Conservation (phyloP, 192 early-diverging fungal genomes). For the Pilaira anomala region DNA sequence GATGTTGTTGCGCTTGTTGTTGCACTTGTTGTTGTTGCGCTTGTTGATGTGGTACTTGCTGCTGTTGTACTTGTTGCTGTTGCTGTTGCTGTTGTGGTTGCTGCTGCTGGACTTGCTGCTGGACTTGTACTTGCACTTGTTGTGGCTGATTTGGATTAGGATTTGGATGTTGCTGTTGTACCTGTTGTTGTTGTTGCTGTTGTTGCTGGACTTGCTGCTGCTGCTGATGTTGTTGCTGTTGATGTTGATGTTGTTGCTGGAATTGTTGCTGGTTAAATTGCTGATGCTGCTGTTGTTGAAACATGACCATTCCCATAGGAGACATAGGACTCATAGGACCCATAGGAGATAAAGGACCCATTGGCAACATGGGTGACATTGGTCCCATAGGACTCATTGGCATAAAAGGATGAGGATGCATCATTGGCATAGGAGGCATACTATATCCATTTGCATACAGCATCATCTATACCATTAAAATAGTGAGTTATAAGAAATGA, state of each 20-base stretch:
- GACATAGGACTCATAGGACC: background rate
- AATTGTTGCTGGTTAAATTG: background rate
- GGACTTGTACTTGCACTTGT: background rate
- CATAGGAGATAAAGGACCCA: slow-evolving; percentile 4
- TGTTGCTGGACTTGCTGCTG: background rate
- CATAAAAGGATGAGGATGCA: slow-evolving; percentile 11
- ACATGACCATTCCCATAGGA: background rate
- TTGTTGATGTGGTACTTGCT: background rate
- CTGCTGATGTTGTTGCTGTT: background rate
- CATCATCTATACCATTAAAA: slow-evolving; percentile 26
- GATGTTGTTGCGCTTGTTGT: background rate
- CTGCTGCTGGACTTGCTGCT: background rate
- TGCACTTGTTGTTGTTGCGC: background rate
- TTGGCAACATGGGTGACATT: slow-evolving; percentile 6
- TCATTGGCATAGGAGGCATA: slow-evolving; percentile 6
- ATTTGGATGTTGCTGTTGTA: too few species aligned
- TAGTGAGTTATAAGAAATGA: background rate
- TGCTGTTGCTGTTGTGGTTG: background rate
- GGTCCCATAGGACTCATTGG: slow-evolving; percentile 10
- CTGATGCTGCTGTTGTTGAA: background rate
- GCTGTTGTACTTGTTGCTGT: background rate
- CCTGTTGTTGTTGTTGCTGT: background rate
- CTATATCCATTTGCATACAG: slow-evolving; percentile 25
- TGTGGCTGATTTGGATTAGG: too few species aligned
- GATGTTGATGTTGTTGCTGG: background rate